Evolutionary conservation across 2,329 filamentous ascomycete genomes (phyloP), one percentile per base, ranked within the genome.

Genomic region (Anisogramma anomala): DNA sequence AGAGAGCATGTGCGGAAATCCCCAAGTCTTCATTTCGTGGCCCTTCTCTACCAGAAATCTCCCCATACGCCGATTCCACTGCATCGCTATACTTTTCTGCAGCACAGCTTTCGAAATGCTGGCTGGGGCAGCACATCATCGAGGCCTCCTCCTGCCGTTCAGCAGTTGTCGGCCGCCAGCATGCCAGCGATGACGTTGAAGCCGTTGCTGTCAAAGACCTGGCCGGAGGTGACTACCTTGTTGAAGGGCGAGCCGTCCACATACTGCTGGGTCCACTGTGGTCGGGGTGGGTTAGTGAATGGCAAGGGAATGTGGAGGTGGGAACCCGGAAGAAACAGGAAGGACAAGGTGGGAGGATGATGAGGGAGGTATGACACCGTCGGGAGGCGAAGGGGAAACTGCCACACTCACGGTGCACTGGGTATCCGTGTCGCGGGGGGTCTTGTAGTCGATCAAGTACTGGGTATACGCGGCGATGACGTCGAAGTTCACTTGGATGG

Each of bases 401-500:
- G n/a, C n/a, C n/a, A n/a, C n/a, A 31, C 28, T 6, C 15, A 31
- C 28, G 6, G 28, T 13, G 28, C 28, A 31, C n/a, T 11, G 8
- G 26, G 26, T 28, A 7, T 4, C 28, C n/a, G n/a, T 15, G 6
- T 9, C 30, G 15, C 32, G 1, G 4, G 2, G 11, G 1, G 8
- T 19, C 19, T 25, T 31, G 8, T 37, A 22, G 28, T 37, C 40
- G 15, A 35, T 39, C 19, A 43, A 25, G 6, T 18, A n/a, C n/a
- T 43, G 19, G 10, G 41, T 27, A 20, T 43, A 39, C 7, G 10
- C 26, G n/a, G 41, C 41, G 25, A 43, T 18, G 3, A 22, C 25
- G 5, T 43, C 25, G 4, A 11, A 18, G 26, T 7, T 13, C 2
- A 33, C 25, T 7, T 13, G 0, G 11, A 41, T 5, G 19, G 1